Evolutionary conservation across 2,329 filamentous ascomycete species (phyloP).

Genomic region (Purpureocillium lavendulum): DNA sequence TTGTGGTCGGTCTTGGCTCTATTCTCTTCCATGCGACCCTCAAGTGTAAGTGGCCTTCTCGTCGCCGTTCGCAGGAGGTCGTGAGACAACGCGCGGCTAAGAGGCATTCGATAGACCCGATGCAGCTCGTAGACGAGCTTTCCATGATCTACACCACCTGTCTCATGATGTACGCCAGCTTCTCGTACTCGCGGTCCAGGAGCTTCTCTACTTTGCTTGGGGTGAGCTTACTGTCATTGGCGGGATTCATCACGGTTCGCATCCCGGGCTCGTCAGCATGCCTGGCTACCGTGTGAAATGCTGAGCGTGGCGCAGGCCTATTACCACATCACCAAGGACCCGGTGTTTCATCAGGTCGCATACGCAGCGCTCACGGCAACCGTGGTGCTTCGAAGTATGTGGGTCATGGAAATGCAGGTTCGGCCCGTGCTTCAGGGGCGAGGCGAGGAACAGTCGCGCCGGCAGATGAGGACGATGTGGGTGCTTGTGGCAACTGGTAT

Average conservation of each 20-base stretch:
- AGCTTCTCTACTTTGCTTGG: slow-evolving; percentile 45
- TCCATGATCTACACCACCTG: slow-evolving; percentile 54
- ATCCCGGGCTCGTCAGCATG: too few species aligned
- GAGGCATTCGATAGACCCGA: slow-evolving; percentile 34
- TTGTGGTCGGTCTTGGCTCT: slow-evolving; percentile 45
- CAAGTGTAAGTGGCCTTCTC: slow-evolving; percentile 34
- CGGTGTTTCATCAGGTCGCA: slow-evolving; percentile 72
- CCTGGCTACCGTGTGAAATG: too few species aligned
- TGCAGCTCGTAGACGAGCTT: slow-evolving; percentile 52
- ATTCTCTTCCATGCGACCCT: slow-evolving; percentile 49
- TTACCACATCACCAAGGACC: slow-evolving; percentile 77
- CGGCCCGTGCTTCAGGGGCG: slow-evolving; percentile 36
- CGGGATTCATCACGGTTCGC: slow-evolving; percentile 66
- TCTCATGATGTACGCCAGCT: slow-evolving; percentile 56
- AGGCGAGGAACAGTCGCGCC: slow-evolving; percentile 39
- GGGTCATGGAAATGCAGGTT: slow-evolving; percentile 54
- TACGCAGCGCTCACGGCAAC: slow-evolving; percentile 65
- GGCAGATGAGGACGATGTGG: slow-evolving; percentile 60
- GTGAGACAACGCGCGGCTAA: background rate
- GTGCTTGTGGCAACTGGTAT: slow-evolving; percentile 53
- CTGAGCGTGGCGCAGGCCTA: slow-evolving; percentile 22
- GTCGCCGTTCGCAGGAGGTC: background rate
- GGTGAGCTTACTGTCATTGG: slow-evolving; percentile 43
- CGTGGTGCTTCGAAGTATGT: slow-evolving; percentile 66
- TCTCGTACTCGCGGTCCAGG: slow-evolving; percentile 56